Conservation (phyloP, 208 protist genomes). For the Acanthamoeba castellanii region DNA sequence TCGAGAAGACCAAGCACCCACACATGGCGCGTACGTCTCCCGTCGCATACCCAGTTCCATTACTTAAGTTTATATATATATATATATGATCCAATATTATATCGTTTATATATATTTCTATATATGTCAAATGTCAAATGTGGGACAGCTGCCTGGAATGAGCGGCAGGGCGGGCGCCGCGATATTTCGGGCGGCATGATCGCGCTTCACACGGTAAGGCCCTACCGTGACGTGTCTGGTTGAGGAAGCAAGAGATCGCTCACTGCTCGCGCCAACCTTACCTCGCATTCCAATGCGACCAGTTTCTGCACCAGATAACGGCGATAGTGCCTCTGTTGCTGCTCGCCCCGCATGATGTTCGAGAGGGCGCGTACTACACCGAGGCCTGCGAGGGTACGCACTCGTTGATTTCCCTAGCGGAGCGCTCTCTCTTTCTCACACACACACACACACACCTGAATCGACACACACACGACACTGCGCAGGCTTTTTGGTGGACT, state of each 20-base stretch:
- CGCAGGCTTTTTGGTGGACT: constrained; percentile 39
- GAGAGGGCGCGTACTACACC: neutral
- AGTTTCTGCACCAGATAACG: constrained; percentile 45
- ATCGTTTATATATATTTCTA: too few species aligned
- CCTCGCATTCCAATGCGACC: neutral
- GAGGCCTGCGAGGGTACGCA: constrained; percentile 25
- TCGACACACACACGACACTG: neutral
- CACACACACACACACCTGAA: neutral
- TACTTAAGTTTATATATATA: too few species aligned
- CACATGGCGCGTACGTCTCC: neutral
- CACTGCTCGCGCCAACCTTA: neutral
- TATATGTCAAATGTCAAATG: too few species aligned
- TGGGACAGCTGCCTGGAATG: neutral
- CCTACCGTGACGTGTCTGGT: neutral
- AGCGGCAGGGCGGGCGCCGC: neutral
- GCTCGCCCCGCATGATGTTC: constrained; percentile 16
- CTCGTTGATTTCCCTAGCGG: neutral
- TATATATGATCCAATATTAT: too few species aligned
- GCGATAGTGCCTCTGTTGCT: constrained; percentile 47
- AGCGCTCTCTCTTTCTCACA: neutral
- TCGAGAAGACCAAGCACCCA: constrained; percentile 8
- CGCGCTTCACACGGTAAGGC: neutral
- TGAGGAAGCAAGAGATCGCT: neutral
- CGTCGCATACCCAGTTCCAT: too few species aligned
- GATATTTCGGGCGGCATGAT: neutral